These are phyloP conservation scores for Fraxinus anomala DNA, from an alignment of 257 asterid species.

Conservation along the genomic window DNA sequence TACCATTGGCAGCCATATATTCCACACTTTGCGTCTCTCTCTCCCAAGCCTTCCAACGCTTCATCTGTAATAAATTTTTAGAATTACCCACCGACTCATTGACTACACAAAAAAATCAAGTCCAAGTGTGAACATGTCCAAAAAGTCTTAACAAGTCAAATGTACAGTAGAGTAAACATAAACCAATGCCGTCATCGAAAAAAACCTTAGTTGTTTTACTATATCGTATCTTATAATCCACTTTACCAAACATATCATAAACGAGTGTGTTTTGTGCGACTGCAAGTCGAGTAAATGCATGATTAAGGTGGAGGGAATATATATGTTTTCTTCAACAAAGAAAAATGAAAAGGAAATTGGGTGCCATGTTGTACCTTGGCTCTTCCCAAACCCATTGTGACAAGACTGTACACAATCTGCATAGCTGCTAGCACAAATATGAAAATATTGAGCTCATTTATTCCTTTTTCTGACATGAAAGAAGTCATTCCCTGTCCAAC, in stretches of 20 bases:
- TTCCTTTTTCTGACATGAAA: conserved; percentile 55
- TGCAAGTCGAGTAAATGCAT: background rate
- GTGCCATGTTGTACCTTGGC: conserved; percentile 54
- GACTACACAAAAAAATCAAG: background rate
- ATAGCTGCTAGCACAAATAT: conserved; percentile 78
- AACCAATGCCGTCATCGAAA: too few species aligned
- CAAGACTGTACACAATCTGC: conserved; percentile 66
- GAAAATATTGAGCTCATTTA: conserved; percentile 69
- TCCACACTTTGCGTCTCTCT: conserved; percentile 66
- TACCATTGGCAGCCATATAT: conserved; percentile 74
- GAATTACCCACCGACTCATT: background rate
- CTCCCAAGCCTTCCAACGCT: conserved; percentile 81
- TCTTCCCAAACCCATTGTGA: conserved; percentile 74
- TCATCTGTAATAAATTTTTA: conserved; percentile 47
- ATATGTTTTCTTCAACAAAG: background rate
- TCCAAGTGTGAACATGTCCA: background rate
- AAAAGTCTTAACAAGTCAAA: background rate
- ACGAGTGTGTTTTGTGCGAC: too few species aligned
- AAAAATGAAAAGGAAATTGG: background rate
- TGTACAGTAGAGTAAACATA: too few species aligned
- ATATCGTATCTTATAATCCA: too few species aligned
- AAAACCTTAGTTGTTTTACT: too few species aligned
- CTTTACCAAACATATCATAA: too few species aligned
- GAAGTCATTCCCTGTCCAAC: conserved; percentile 62
- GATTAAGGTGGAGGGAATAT: background rate